Evolutionary conservation across 2,329 filamentous ascomycete genomes (phyloP), one percentile per base, ranked within the genome.

Genomic region (Hymenotorrendiella dingleyae): DNA sequence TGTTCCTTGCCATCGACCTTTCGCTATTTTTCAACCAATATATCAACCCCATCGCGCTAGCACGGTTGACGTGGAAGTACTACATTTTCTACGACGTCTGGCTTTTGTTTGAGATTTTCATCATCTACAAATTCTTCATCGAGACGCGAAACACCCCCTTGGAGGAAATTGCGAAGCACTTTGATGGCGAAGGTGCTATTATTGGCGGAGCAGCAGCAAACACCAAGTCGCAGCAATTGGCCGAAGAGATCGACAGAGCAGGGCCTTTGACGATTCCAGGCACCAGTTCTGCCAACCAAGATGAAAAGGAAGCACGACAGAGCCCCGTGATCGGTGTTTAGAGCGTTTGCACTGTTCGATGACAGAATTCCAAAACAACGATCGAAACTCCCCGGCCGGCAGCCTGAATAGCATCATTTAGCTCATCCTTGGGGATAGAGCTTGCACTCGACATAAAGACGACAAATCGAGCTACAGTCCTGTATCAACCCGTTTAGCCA

Each of bases 111-210:
- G 54, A 55, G 17, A 27, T 56, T 8, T 40, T 45, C 6, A 42
- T 57, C 11, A 42, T 57, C 7, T 57, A 43, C 27, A 47, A 45
- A 22, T 56, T 54, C 55, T 64, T 60, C 48, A 56, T 64, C 23
- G 66, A 69, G 50, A 68, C 66, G n/a, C 49, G 63, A 20, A 63
- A 65, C 51, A 66, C 64, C 4, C 63, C 65, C 17, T 56, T 69
- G 30, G 66, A 68, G 49, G 65, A 68, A 45, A 68, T 68, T 40
- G 65, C 62, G 24, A 66, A 64, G 50, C 59, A 63, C 51, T 68
- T 68, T 46, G 66, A 68, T 52, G 64, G 65, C 12, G 63, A 69
- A 8, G 60, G 60, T 28, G 66, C 66, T 2, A 48, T 56, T 11
- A 38, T 46, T 21, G 44, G 44, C 27, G 44, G 44, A 26, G 29